These are phyloP conservation scores for Geosiphon pyriformis DNA, from an alignment of 192 early-diverging fungal genomes.

Conservation along the genomic window DNA sequence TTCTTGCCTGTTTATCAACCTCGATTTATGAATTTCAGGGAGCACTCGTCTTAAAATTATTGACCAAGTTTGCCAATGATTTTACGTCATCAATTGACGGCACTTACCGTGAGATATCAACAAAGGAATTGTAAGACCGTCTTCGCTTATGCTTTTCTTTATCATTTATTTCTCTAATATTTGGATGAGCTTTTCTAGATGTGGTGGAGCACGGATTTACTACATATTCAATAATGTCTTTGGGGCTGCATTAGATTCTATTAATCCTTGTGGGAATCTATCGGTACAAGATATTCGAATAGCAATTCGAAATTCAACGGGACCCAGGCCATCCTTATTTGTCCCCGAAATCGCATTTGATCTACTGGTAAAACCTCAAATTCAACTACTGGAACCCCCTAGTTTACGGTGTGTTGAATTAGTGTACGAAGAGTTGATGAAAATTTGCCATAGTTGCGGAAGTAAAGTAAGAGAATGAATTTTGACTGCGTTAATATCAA, in stretches of 20 bases:
- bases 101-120: constrained; percentile 61
- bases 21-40: no score
- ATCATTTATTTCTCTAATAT: neutral
- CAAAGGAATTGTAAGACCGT: constrained; percentile 57
- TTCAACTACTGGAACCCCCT: constrained; percentile 66
- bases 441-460: constrained; percentile 73
- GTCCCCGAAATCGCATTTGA: constrained; percentile 84
- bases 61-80: constrained; percentile 73
- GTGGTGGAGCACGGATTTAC: constrained; percentile 77
- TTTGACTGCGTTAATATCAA: no score
- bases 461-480: constrained; percentile 57
- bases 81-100: constrained; percentile 78
- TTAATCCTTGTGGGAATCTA: constrained; percentile 66
- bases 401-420: constrained; percentile 76
- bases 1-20: no score
- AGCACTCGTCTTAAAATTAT: constrained; percentile 56
- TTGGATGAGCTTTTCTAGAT: constrained; percentile 29
- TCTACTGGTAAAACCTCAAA: constrained; percentile 75
- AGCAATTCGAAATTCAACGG: constrained; percentile 79
- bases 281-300: constrained; percentile 69
- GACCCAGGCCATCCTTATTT: constrained; percentile 73
- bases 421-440: constrained; percentile 78
- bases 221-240: constrained; percentile 80
- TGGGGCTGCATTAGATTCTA: constrained; percentile 65
- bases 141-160: neutral